Evolutionary conservation across 768 basidiomycete species (phyloP), one percentile per base, ranked within the genome.

Genomic region (Phaeotremella skinneri): DNA sequence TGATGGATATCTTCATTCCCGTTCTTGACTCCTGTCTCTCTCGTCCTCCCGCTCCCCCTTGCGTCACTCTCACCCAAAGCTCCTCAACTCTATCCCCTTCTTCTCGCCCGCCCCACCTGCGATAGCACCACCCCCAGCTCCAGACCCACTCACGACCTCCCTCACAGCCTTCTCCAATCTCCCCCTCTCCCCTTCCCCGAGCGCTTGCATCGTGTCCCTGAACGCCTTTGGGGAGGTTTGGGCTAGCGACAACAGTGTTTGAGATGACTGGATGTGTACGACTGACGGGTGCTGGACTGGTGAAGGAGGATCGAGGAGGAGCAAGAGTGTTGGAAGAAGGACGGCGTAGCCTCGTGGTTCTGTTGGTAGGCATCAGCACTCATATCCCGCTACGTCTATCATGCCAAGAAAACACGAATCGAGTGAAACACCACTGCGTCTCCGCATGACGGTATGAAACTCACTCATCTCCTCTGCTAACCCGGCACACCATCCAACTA

Each of bases 141-240:
- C 34, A 20, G 41, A 49, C 7, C 50, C 29, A 3, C 64, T 67
- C 20, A 93, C 82, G 3, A 87, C 86, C 53, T 86, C 85, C 61
- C 92, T 82, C 50, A 96, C 83, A 0, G 88, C 86, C 43, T 82
- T 81, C 74, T 97, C 93, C 52, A 97, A 74, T 23, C 82, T 77
- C 49, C 86, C 85, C 45, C 85, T 79, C 4, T 81, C 81, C 0
- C 80, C 74, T 5, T 80, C 72, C 27, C 87, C 85, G 21, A 97
- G 80, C 49, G 82, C 84, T 7, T 79, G 81, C 2, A 89, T 87
- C 1, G 88, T 90, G 45, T 91, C 89, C 73, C 89, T 91, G 83
- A 97, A 97, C 13, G 87, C 83, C 3, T 79, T 72, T 0, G 93
- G 88, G 2, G 85, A 83, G 0, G 82, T 77, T 0, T 87, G 82